Conservation (phyloP, 2,329 filamentous ascomycete genomes). For the Scleromitrula shiraiana region DNA sequence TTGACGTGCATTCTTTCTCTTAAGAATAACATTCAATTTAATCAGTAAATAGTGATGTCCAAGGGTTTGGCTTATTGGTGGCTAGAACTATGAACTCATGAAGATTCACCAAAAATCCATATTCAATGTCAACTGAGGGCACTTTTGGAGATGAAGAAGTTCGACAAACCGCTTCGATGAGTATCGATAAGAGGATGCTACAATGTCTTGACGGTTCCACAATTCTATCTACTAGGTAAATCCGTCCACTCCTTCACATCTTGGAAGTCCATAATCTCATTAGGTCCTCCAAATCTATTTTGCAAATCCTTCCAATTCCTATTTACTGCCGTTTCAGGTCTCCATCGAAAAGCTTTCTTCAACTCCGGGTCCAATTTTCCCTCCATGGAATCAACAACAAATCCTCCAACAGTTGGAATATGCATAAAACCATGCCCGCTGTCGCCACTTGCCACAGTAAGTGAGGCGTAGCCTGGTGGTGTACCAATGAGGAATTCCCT, state of each 20-base stretch:
- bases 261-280: conserved; percentile 41
- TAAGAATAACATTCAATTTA: too few relatives aligned
- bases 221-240: conserved; percentile 8
- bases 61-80: too few relatives aligned
- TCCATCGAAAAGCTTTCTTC: conserved; percentile 39
- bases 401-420: conserved; percentile 41
- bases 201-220: too few relatives aligned
- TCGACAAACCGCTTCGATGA: too few relatives aligned
- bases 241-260: conserved; percentile 36
- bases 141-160: too few relatives aligned
- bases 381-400: conserved; percentile 42
- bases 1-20: too few relatives aligned
- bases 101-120: too few relatives aligned
- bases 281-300: conserved; percentile 39
- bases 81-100: too few relatives aligned
- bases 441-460: conserved; percentile 42
- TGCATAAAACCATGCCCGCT: conserved; percentile 46
- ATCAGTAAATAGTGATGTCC: too few relatives aligned
- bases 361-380: conserved; percentile 36
- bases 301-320: conserved; percentile 42
- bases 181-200: too few relatives aligned
- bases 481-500: conserved; percentile 43
- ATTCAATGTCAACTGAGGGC: too few relatives aligned
- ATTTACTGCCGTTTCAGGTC: conserved; percentile 40
- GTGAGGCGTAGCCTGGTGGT: conserved; percentile 36